Evolutionary conservation across 2,329 filamentous ascomycete genomes (phyloP).

Genomic region (Bipolaris zeicola): DNA sequence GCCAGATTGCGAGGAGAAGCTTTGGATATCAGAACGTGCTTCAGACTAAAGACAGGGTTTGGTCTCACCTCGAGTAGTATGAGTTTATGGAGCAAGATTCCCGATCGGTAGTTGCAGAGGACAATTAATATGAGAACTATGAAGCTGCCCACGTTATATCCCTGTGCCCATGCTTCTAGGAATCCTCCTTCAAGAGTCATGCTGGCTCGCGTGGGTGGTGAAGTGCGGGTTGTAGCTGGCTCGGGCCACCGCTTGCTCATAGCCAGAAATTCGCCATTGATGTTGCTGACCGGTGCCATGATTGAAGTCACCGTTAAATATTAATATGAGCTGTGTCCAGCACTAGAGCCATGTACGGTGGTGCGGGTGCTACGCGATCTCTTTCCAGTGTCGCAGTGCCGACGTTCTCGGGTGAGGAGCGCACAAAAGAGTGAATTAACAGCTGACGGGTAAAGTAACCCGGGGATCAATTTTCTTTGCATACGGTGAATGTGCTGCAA

Average conservation of each 20-base stretch:
- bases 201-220: slow-evolving; percentile 35
- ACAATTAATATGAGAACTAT: slow-evolving; percentile 45
- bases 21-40: slow-evolving; percentile 18
- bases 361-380: not conserved
- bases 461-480: slow-evolving; percentile 9
- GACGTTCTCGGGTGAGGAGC: not conserved
- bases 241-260: slow-evolving; percentile 28
- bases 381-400: not conserved
- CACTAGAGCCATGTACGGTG: slow-evolving; percentile 7
- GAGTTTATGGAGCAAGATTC: slow-evolving; percentile 43
- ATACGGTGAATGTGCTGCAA: slow-evolving; percentile 2
- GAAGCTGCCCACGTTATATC: slow-evolving; percentile 45
- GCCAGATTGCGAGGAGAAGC: slow-evolving; percentile 46
- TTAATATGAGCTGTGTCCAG: not conserved
- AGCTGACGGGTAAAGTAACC: slow-evolving; percentile 2
- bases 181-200: slow-evolving; percentile 37
- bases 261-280: slow-evolving; percentile 4
- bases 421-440: not conserved
- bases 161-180: slow-evolving; percentile 45
- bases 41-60: not conserved
- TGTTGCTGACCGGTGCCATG: slow-evolving; percentile 35
- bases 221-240: slow-evolving; percentile 30
- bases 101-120: slow-evolving; percentile 45
- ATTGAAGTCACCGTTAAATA: not conserved
- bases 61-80: slow-evolving; percentile 42